Conservation (phyloP, 257 asterid species). For the Avicennia marina region DNA sequence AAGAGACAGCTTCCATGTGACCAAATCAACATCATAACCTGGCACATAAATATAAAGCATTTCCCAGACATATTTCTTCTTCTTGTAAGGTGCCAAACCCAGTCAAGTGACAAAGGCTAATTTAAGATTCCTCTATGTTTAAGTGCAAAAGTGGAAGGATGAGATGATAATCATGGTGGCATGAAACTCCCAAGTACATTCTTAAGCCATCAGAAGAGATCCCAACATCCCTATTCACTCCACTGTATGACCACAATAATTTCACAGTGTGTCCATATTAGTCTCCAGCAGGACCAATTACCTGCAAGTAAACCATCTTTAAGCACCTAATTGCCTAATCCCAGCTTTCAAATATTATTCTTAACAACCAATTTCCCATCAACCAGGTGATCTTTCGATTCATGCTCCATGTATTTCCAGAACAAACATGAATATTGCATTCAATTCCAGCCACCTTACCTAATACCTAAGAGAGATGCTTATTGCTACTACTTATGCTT, state of each 20-base stretch:
- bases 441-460: constrained; percentile 3
- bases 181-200: not conserved
- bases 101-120: constrained; percentile 21
- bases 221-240: constrained; percentile 3
- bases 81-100: constrained; percentile 89
- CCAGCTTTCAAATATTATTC: not conserved
- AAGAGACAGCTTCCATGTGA: constrained; percentile 99
- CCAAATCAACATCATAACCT: constrained; percentile 99
- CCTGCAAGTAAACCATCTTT: too few species aligned
- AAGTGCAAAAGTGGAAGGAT: not conserved
- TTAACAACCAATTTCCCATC: not conserved
- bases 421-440: not conserved
- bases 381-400: not conserved
- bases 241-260: constrained; percentile 2
- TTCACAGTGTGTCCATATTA: not conserved
- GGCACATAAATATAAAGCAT: constrained; percentile 98
- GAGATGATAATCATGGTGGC: not conserved
- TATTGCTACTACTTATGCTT: constrained; percentile 11
- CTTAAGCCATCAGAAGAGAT: constrained; percentile 3
- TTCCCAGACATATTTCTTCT: constrained; percentile 99
- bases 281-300: not conserved
- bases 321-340: not conserved
- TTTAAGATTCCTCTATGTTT: not conserved
- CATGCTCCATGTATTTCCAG: not conserved
- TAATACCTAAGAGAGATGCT: not conserved